Base-by-base conservation (phyloP, 148 eudicot species). In the Silene uniflora region DNA sequence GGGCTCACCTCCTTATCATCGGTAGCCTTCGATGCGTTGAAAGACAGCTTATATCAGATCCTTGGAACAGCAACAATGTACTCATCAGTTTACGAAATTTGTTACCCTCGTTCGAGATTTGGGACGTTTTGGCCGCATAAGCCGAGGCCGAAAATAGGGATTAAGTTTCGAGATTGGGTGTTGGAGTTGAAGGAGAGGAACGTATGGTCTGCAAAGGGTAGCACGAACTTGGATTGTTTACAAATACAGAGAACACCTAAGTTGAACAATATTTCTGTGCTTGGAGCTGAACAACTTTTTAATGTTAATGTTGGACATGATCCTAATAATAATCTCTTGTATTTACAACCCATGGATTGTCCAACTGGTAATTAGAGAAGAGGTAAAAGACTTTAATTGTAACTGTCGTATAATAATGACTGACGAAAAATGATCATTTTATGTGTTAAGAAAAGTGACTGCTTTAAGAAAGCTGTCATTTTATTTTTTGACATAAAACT, bases 21-120 rank as follows among this genome's bases (percentile, higher is more conserved):
- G 3, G 62, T 4, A 0, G 69, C 35, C 10, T 77, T 61, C 8
- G 12, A 49, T 0, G 69, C 69, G 1, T n/a, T 76, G 27, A 17
- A 59, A 42, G 29, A 10, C 0, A 69, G 18, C 18, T 12, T 76
- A 19, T 18, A 23, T 66, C 1, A 35, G 1, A 0, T 39, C 2
- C 10, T 76, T 21, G 79, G 79, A 18, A 55, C 52, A 9, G 12
- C 79, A 7, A 24, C 6, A 2, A 42, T 3, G 44, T n/a, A 42
- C 27, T 29, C 0, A 8, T n/a, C n/a, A n/a, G 32, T 1, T 5
- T 69, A 14, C 17, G 67, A 42, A 5, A 69, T 69, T 23, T 76
- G 74, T 52, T 76, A 76, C 59, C 46, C n/a, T n/a, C n/a, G n/a
- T n/a, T n/a, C n/a, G n/a, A n/a, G 2, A 11, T 69, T 68, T 23